Percentiles rank a stretch among this genome's conserved stretches.
These are phyloP conservation scores for Floccularia luteovirens DNA, from an alignment of 768 basidiomycete genomes.

Conservation along the genomic window DNA sequence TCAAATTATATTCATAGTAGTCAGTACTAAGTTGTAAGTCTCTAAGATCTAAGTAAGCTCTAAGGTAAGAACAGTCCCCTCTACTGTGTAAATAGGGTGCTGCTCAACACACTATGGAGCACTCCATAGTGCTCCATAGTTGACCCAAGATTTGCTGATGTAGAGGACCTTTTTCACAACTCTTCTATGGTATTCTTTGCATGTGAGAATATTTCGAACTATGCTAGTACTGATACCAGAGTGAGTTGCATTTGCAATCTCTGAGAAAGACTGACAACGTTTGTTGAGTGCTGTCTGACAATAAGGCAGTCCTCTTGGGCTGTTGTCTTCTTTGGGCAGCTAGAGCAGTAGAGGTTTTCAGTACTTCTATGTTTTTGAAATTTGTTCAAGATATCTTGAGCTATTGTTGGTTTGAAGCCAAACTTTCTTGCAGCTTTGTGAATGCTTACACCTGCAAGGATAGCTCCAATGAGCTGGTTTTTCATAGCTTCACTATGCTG, in stretches of 20 bases:
- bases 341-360: slow-evolving; percentile 5
- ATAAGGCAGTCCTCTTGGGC: slow-evolving; percentile 5
- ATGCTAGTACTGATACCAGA: slow-evolving; percentile 4
- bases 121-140: no score
- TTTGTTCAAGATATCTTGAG: slow-evolving; percentile 8
- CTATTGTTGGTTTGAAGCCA: slow-evolving; percentile 5
- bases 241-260: slow-evolving; percentile 9
- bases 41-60: no score
- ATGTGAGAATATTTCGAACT: slow-evolving; percentile 6
- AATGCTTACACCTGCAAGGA: slow-evolving; percentile 5
- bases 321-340: slow-evolving; percentile 9
- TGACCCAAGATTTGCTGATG: no score
- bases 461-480: slow-evolving; percentile 10
- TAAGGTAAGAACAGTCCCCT: no score
- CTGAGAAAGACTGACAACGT: slow-evolving; percentile 8
- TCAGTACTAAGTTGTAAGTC: no score
- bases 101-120: no score
- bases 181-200: slow-evolving; percentile 10
- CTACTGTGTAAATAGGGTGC: no score
- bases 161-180: slow-evolving; percentile 13
- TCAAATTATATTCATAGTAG: no score
- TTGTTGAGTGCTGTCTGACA: slow-evolving; percentile 6
- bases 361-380: slow-evolving; percentile 10
- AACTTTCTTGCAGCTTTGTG: slow-evolving; percentile 5
- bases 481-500: slow-evolving; percentile 1